Percentiles rank a stretch among this genome's conserved stretches.
Evolutionary conservation across 768 basidiomycete species (phyloP).

Genomic region (Lentinula sp.): DNA sequence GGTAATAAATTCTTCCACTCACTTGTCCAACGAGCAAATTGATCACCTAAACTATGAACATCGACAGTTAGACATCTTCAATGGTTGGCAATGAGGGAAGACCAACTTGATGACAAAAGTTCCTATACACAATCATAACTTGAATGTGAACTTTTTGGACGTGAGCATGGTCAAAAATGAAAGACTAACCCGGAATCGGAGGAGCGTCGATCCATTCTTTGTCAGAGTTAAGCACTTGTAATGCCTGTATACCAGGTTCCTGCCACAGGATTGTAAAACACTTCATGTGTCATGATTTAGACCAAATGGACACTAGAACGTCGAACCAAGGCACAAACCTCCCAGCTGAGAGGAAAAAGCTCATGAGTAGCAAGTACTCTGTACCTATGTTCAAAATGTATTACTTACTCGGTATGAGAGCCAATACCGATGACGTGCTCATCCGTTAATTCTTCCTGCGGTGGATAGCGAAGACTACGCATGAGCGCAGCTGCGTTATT

Average conservation of each 20-base stretch:
- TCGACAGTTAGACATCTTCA: slow-evolving; percentile 12
- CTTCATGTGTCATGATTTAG: slow-evolving; percentile 22
- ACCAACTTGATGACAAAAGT: slow-evolving; percentile 84
- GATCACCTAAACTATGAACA: slow-evolving; percentile 61
- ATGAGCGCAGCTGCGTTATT: slow-evolving; percentile 58
- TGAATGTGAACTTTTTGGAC: background rate
- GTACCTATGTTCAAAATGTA: background rate
- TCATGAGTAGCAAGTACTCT: background rate
- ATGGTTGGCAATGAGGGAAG: background rate
- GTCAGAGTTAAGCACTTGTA: slow-evolving; percentile 77
- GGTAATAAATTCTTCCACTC: slow-evolving; percentile 13
- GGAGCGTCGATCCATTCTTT: slow-evolving; percentile 81
- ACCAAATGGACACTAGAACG: background rate
- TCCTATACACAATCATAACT: slow-evolving; percentile 12
- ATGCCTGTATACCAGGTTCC: slow-evolving; percentile 62
- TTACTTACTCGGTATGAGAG: slow-evolving; percentile 67
- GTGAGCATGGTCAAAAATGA: background rate
- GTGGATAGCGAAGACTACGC: slow-evolving; percentile 71
- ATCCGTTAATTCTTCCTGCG: slow-evolving; percentile 54
- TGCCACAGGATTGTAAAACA: slow-evolving; percentile 89
- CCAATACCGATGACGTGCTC: slow-evolving; percentile 78
- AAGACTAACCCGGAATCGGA: slow-evolving; percentile 46
- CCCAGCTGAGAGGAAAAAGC: slow-evolving; percentile 26
- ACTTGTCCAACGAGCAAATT: slow-evolving; percentile 90
- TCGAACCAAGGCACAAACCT: slow-evolving; percentile 20